phyloP scores from a whole-genome alignment of 202 grass and related monocot species.

The Carex arenaria region DNA sequence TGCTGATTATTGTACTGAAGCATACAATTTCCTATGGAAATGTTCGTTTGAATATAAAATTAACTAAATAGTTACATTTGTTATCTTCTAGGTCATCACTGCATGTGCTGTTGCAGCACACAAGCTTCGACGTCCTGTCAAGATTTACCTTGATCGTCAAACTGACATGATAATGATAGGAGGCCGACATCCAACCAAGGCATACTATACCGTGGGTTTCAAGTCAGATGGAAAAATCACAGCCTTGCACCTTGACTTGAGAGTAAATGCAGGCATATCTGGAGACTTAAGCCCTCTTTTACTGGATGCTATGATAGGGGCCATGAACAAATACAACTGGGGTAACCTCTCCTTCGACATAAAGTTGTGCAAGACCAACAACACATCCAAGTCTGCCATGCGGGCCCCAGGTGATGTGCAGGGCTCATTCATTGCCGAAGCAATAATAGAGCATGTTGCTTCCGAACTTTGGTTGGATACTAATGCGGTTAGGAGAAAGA shows the following conservation, averaged over 20 bases:
- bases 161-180: slow-evolving; percentile 82
- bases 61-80: background rate
- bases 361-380: slow-evolving; percentile 81
- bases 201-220: slow-evolving; percentile 66
- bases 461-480: slow-evolving; percentile 40
- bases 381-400: slow-evolving; percentile 56
- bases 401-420: slow-evolving; percentile 63
- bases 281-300: slow-evolving; percentile 37
- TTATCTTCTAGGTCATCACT: slow-evolving; percentile 37
- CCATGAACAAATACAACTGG: slow-evolving; percentile 90
- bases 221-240: slow-evolving; percentile 76
- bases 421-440: slow-evolving; percentile 86
- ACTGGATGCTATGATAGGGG: background rate
- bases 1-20: background rate
- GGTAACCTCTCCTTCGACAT: slow-evolving; percentile 45
- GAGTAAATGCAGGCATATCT: slow-evolving; percentile 59
- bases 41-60: background rate
- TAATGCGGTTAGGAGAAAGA: slow-evolving; percentile 57
- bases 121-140: slow-evolving; percentile 60
- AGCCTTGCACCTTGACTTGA: slow-evolving; percentile 53
- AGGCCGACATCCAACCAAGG: slow-evolving; percentile 81
- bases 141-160: slow-evolving; percentile 78
- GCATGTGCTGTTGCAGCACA: slow-evolving; percentile 68
- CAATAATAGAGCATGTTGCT: slow-evolving; percentile 76
- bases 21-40: background rate